A percentile compares a stretch with the other conserved stretches of the same genome.
Evolutionary conservation across 306 rosid genomes (phyloP).

Genomic region (Vachellia pachyceras): DNA sequence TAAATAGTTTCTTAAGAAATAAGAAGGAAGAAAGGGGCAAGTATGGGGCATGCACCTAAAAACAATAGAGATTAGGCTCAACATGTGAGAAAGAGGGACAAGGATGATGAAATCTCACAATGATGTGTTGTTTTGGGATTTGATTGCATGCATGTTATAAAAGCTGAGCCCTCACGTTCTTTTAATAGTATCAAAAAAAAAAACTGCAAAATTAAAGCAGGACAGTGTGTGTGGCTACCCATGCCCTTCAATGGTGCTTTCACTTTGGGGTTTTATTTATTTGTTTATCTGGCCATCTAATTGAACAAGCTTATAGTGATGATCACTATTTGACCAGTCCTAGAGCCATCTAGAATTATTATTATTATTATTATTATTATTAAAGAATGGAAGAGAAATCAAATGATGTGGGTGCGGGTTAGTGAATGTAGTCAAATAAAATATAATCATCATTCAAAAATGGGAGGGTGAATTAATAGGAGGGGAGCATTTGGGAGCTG

Average conservation of each 20-base stretch:
- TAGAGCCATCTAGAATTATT: conserved; percentile 1
- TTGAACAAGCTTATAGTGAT: conserved; percentile 29
- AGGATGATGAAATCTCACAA: conserved; percentile 43
- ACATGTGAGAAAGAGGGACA: conserved; percentile 46
- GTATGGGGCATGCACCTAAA: conserved; percentile 20
- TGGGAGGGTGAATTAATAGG: conserved; percentile 10
- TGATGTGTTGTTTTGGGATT: conserved; percentile 40
- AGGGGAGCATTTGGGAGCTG: background rate
- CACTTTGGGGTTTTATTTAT: conserved; percentile 37
- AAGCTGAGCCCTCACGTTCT: no score
- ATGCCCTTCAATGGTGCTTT: conserved; percentile 49
- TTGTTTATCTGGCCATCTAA: conserved; percentile 28
- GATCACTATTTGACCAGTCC: conserved; percentile 13
- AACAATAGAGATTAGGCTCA: conserved; percentile 4
- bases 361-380: background rate
- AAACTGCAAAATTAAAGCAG: conserved; percentile 37
- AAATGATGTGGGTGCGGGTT: no score
- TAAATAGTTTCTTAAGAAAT: no score
- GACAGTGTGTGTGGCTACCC: conserved; percentile 59
- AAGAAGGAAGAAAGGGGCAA: background rate
- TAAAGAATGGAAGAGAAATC: background rate
- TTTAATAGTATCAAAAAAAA: no score
- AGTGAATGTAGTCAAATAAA: conserved; percentile 27
- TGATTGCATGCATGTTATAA: conserved; percentile 54
- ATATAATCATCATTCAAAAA: background rate